A percentile compares a stretch with the other conserved stretches of the same genome.
Conservation (phyloP, 2,329 filamentous ascomycete species). For the Aspergillus viridinutans region DNA sequence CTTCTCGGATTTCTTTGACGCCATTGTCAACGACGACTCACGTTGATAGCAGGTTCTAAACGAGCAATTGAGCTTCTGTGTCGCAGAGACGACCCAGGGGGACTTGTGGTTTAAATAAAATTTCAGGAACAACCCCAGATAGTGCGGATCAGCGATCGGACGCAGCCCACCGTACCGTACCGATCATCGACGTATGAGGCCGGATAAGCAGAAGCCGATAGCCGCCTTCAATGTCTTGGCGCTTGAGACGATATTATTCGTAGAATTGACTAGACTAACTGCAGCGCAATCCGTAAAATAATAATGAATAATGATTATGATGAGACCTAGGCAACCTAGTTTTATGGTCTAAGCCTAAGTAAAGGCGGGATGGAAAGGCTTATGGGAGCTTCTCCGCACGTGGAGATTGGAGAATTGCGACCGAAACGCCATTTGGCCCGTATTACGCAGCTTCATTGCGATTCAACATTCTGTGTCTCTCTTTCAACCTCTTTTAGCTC, state of each 20-base stretch:
- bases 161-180: background rate
- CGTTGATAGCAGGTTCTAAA: background rate
- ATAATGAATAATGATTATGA: background rate
- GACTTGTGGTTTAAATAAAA: background rate
- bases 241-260: background rate
- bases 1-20: slow-evolving; percentile 30
- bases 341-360: background rate
- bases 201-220: slow-evolving; percentile 8
- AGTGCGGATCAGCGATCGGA: background rate
- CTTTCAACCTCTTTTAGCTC: slow-evolving; percentile 2
- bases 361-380: background rate
- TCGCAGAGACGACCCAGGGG: background rate
- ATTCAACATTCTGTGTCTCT: slow-evolving; percentile 7
- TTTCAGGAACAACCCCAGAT: background rate
- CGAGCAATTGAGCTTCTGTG: background rate
- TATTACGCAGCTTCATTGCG: slow-evolving; percentile 1
- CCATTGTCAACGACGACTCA: slow-evolving; percentile 17
- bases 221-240: slow-evolving; percentile 2
- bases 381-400: background rate
- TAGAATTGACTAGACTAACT: background rate
- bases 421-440: slow-evolving; percentile 9
- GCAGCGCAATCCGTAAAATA: background rate
- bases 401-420: slow-evolving; percentile 5
- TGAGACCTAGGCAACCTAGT: background rate
- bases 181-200: slow-evolving; percentile 2